These are phyloP conservation scores for Podospora sp. DNA, from an alignment of 495 filamentous ascomycete genomes.

Conservation along the genomic window DNA sequence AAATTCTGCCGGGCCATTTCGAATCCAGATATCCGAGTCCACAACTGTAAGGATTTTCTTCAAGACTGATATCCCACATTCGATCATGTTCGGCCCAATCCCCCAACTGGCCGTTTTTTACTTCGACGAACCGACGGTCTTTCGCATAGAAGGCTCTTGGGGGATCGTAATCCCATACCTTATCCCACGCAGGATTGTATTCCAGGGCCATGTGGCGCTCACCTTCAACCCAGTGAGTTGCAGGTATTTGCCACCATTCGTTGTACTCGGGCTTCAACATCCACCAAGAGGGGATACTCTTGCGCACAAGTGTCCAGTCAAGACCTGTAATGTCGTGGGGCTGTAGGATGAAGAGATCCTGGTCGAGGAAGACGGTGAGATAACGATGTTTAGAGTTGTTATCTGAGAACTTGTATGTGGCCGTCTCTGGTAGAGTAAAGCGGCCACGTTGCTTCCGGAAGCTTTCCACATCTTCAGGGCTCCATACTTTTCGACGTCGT, in stretches of 20 bases:
- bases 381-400: conserved; percentile 6
- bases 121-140: conserved; percentile 22
- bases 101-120: conserved; percentile 1
- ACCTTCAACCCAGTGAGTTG: neutral
- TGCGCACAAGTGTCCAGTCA: conserved; percentile 3
- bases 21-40: neutral
- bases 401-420: conserved; percentile 4
- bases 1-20: neutral
- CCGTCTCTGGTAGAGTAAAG: conserved; percentile 13
- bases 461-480: neutral
- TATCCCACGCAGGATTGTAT: conserved; percentile 16
- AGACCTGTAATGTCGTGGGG: neutral
- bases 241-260: no score
- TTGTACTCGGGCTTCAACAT: no score
- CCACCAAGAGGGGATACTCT: conserved; percentile 7
- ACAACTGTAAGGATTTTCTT: neutral
- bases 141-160: conserved; percentile 15
- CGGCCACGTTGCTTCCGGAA: neutral
- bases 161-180: no score
- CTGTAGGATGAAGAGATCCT: conserved; percentile 20
- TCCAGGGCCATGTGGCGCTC: conserved; percentile 18
- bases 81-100: neutral
- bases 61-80: conserved; percentile 5
- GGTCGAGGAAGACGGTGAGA: conserved; percentile 13
- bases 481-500: conserved; percentile 11